Evolutionary conservation across 805 yeast genomes (phyloP), one percentile per base, ranked within the genome.

Genomic region (Saccharomyces mikatae): DNA sequence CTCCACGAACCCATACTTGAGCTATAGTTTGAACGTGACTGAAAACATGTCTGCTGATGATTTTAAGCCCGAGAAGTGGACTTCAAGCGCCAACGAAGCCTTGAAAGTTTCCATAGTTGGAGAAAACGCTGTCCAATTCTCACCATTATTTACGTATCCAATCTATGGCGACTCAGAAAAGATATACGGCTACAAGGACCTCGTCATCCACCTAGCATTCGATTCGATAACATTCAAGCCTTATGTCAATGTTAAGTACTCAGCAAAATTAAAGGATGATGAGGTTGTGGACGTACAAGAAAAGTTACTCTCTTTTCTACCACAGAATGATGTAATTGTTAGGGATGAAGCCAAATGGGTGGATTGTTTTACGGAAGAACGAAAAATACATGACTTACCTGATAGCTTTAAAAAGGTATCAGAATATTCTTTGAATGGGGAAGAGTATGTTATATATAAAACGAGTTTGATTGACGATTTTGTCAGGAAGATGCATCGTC

Each of bases 131-230:
- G 80, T 84, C 22, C 74, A 80, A 2, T 90, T 91, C 73, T 72
- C 77, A 41, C 97, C 98, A 0, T 64, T 73, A 13, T 90, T 89
- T 72, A 92, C 98, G 1, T 94, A 94, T 68, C 96, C 97, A 2
- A 86, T 94, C 10, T 94, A 82, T 75, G 98, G 98, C 5, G 96
- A 90, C 49, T 79, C 89, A 1, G 99, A 94, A 66, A 84, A 84
- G 52, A 83, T 94, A 1, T 89, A 84, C 64, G 99, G 99, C 2
- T 94, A 81, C 67, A 78, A 84, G 59, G 86, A 81, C 60, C 74
- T 91, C 41, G 75, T 75, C 31, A 81, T 94, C 36, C 79, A 81
- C 60, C 67, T 86, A 41, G 82, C 86, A 17, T 88, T 88, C 67
- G 96, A 91, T 65, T 80, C 86, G 41, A 73, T 76, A 49, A 84